A percentile compares a stretch with the other conserved stretches of the same genome.
phyloP scores from a whole-genome alignment of 2,329 filamentous ascomycete genomes.

The Stachybotrys chlorohalonatus region DNA sequence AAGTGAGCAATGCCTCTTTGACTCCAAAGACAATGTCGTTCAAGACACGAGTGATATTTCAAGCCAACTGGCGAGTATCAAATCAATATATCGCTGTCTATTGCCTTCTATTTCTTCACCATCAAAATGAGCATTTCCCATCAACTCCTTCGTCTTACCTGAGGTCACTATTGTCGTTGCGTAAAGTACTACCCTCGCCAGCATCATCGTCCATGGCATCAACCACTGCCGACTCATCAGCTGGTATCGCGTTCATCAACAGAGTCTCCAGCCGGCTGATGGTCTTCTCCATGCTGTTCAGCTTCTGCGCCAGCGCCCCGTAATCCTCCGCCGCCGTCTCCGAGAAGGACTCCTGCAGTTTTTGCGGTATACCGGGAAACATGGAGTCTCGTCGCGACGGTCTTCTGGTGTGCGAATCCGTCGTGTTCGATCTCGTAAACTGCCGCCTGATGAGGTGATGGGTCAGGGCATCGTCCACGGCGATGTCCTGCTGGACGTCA shows the following conservation, averaged over 20 bases:
- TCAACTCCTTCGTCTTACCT: conserved; percentile 1
- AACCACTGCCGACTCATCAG: conserved; percentile 14
- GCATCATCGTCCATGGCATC: conserved; percentile 15
- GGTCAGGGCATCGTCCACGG: conserved; percentile 50
- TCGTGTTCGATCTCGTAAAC: conserved; percentile 37
- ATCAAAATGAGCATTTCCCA: neutral
- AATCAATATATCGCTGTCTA: neutral
- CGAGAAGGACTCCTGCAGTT: conserved; percentile 39
- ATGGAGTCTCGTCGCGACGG: conserved; percentile 46
- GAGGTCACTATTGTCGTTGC: conserved; percentile 10
- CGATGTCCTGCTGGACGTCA: conserved; percentile 45
- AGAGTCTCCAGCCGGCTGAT: conserved; percentile 39
- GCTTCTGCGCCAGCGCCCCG: conserved; percentile 31
- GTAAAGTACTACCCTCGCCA: conserved; percentile 18
- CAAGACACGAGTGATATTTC: too few species aligned
- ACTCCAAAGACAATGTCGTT: too few species aligned
- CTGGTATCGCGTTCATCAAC: conserved; percentile 28
- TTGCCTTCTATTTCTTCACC: neutral
- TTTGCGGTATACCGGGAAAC: conserved; percentile 39
- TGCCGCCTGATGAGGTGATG: conserved; percentile 49
- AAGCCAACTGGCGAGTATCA: too few species aligned
- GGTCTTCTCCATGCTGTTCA: conserved; percentile 41
- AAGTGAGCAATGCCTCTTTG: too few species aligned
- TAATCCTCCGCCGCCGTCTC: conserved; percentile 30
- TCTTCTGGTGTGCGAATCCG: conserved; percentile 21